Evolutionary conservation across 768 basidiomycete genomes (phyloP).

Genomic region (Goffeauzyma gilvescens): DNA sequence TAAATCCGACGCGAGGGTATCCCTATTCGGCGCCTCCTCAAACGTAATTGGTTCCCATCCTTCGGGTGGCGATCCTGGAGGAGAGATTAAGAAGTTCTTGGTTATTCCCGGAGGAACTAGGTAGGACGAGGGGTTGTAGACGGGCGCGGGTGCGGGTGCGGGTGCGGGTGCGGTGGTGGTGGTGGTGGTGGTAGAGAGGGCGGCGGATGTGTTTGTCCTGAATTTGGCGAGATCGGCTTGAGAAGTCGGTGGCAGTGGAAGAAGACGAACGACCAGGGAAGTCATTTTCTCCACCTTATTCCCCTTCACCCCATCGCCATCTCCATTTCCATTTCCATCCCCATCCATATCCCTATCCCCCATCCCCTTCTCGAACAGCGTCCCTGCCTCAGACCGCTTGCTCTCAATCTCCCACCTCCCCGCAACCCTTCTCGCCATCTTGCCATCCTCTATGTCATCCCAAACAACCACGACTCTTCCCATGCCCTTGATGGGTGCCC

Average conservation of each 20-base stretch:
- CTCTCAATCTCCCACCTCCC: too few relatives aligned
- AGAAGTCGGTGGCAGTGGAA: neutral
- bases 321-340: neutral
- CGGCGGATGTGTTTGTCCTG: neutral
- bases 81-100: slow-evolving; percentile 94
- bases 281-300: neutral
- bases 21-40: slow-evolving; percentile 73
- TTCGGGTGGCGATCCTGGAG: slow-evolving; percentile 88
- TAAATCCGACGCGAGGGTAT: slow-evolving; percentile 72
- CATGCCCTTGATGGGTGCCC: slow-evolving; percentile 72
- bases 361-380: neutral
- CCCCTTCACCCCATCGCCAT: neutral
- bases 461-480: slow-evolving; percentile 69
- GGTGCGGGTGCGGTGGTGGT: slow-evolving; percentile 34
- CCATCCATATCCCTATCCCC: neutral
- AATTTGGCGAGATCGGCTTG: neutral
- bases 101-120: too few relatives aligned
- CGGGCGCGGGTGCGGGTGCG: too few relatives aligned
- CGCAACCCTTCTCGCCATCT: slow-evolving; percentile 46
- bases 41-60: slow-evolving; percentile 77
- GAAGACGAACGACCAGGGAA: neutral
- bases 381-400: too few relatives aligned
- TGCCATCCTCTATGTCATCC: slow-evolving; percentile 44
- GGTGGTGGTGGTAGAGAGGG: slow-evolving; percentile 13
- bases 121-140: too few relatives aligned